phyloP scores from a whole-genome alignment of 1,284 basidiomycete species.

The Termitomyces sp. region DNA sequence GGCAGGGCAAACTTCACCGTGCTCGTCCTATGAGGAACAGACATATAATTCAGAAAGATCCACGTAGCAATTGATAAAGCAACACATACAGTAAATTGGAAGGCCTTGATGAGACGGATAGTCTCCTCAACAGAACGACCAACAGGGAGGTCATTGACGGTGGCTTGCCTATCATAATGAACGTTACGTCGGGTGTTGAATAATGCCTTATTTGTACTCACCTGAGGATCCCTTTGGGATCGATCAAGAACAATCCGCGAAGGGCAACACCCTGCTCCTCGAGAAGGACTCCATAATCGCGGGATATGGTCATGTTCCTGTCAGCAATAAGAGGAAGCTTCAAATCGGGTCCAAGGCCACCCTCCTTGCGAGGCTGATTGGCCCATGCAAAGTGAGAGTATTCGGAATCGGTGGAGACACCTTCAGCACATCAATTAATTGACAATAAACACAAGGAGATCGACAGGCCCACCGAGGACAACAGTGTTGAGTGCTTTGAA shows the following conservation, averaged over 20 bases:
- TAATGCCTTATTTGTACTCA: constrained; percentile 21
- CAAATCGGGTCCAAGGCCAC: constrained; percentile 84
- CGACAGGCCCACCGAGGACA: constrained; percentile 59
- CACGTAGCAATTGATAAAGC: background rate
- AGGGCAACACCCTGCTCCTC: constrained; percentile 84
- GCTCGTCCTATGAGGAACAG: constrained; percentile 53
- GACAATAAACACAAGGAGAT: background rate
- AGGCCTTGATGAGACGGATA: constrained; percentile 82
- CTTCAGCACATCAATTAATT: constrained; percentile 29
- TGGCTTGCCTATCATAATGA: constrained; percentile 57
- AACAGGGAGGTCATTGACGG: constrained; percentile 86
- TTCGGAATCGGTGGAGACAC: constrained; percentile 81
- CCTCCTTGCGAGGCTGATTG: constrained; percentile 71
- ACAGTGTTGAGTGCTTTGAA: constrained; percentile 72
- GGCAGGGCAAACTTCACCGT: constrained; percentile 88
- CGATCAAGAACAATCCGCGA: constrained; percentile 85
- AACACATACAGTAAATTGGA: constrained; percentile 77
- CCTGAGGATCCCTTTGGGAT: constrained; percentile 80
- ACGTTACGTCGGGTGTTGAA: background rate
- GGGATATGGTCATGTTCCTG: constrained; percentile 61
- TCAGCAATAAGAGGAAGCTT: constrained; percentile 76
- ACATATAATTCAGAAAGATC: background rate
- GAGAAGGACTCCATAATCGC: constrained; percentile 80
- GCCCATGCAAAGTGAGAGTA: constrained; percentile 89
- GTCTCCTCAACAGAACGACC: constrained; percentile 91